phyloP scores from a whole-genome alignment of 768 basidiomycete genomes.

The Dioszegia aurantiaca region DNA sequence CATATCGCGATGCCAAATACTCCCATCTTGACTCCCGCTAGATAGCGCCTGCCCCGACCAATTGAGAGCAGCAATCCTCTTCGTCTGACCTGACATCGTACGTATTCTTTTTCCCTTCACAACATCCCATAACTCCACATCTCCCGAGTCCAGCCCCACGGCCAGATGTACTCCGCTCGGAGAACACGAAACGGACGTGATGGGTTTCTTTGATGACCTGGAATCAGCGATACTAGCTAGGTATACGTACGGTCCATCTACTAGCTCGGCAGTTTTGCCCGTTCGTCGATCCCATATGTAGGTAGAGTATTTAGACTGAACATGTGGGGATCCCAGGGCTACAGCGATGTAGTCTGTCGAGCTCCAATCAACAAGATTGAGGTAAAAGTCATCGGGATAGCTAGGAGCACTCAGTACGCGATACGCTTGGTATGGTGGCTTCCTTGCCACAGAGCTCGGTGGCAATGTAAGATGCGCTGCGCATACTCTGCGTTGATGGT shows the following conservation, averaged over 20 bases:
- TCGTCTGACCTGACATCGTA: slow-evolving; percentile 80
- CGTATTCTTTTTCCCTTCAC: slow-evolving; percentile 73
- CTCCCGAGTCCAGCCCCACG: slow-evolving; percentile 73
- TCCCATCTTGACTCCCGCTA: slow-evolving; percentile 87
- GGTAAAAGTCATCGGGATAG: slow-evolving; percentile 82
- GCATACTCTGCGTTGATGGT: slow-evolving; percentile 3
- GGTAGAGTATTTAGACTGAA: too few relatives aligned
- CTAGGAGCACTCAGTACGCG: slow-evolving; percentile 95
- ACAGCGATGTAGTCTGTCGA: slow-evolving; percentile 82
- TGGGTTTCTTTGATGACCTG: slow-evolving; percentile 36
- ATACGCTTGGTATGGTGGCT: slow-evolving; percentile 81
- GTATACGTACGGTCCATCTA: too few relatives aligned
- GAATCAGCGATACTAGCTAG: background rate
- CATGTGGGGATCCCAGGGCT: slow-evolving; percentile 64
- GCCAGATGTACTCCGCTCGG: slow-evolving; percentile 66
- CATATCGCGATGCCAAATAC: slow-evolving; percentile 96
- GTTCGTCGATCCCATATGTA: too few relatives aligned
- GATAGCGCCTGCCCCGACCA: slow-evolving; percentile 85
- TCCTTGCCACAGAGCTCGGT: slow-evolving; percentile 61
- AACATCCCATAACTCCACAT: slow-evolving; percentile 93
- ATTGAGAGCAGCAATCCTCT: slow-evolving; percentile 75
- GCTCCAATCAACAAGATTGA: slow-evolving; percentile 90
- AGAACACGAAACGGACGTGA: slow-evolving; percentile 52
- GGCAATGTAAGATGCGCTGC: background rate
- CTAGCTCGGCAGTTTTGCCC: too few relatives aligned